Base-by-base conservation (phyloP, 2,329 filamentous ascomycete species). In the Phoma herbarum region DNA sequence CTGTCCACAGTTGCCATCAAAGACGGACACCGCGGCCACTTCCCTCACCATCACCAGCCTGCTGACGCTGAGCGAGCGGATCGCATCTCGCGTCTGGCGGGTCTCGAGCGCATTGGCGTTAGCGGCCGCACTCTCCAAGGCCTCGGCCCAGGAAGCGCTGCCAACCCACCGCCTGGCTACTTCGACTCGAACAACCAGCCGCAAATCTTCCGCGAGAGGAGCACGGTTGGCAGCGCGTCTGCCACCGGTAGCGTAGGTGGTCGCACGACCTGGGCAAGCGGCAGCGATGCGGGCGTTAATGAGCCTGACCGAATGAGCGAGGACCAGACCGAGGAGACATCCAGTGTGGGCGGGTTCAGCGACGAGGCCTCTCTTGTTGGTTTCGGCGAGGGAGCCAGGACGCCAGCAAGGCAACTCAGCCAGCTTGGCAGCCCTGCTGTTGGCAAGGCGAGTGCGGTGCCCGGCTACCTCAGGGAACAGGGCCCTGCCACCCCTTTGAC, bases 1-100 rank as follows among this genome's bases (percentile, higher is more conserved):
- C 85, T 98, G 46, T 96, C 92, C 16, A 97, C 94, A 18, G 95
- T 92, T 12, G 94, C 94, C 50, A 97, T 97, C 83, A 97, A 97
- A 79, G 94, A 98, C 75, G 94, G 94, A 68, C 92, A 97, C 73
- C 91, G 92, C 60, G 94, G 94, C 63, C 88, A 93, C 73, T 84
- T 89, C 26, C 86, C 88, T 26, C 84, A 88, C 54, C 79, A 83
- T 57, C 84, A 85, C 59, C 77, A 88, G 20, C 94, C 90, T 70
- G 88, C 95, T 60, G 93, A 97, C 71, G 93, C 93, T 63, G 93
- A 97, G 78, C 92, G 93, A 67, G 93, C 92, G 63, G 93, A 97
- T 78, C 93, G 94, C 71, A 97, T 98, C 78, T 97, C 93, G 42
- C 93, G 94, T 49, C 88, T 97, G 22, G 91, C 93, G 12, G 94